Conservation (phyloP, 2,329 filamentous ascomycete genomes). For the Fusarium aywerte region DNA sequence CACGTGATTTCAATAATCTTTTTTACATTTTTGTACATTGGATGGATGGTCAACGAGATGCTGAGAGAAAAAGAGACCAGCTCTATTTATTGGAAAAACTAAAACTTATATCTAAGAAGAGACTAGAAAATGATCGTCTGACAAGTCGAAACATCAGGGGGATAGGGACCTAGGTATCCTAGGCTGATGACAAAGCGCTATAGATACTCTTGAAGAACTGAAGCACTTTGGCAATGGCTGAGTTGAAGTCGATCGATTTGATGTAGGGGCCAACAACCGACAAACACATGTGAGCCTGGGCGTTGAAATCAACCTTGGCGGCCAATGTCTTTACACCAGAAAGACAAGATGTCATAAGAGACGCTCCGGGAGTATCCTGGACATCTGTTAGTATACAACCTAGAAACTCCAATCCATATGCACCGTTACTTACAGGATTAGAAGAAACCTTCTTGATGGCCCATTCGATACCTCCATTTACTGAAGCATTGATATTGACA, state of each 20-base stretch:
- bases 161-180: neutral
- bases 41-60: too few species aligned
- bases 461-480: neutral
- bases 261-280: neutral
- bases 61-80: too few species aligned
- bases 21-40: neutral
- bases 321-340: neutral
- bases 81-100: too few species aligned
- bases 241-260: neutral
- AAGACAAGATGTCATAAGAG: neutral
- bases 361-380: neutral
- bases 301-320: neutral
- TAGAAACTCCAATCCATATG: too few species aligned
- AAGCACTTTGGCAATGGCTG: neutral
- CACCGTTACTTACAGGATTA: neutral
- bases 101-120: too few species aligned
- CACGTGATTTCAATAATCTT: neutral
- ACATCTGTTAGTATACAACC: neutral
- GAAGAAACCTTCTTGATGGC: neutral
- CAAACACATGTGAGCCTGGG: neutral
- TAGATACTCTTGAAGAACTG: neutral
- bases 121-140: too few species aligned
- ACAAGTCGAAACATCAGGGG: too few species aligned
- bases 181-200: neutral
- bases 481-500: neutral